Base-by-base conservation (phyloP, 2,329 filamentous ascomycete species). In the Colletotrichum tropicale region DNA sequence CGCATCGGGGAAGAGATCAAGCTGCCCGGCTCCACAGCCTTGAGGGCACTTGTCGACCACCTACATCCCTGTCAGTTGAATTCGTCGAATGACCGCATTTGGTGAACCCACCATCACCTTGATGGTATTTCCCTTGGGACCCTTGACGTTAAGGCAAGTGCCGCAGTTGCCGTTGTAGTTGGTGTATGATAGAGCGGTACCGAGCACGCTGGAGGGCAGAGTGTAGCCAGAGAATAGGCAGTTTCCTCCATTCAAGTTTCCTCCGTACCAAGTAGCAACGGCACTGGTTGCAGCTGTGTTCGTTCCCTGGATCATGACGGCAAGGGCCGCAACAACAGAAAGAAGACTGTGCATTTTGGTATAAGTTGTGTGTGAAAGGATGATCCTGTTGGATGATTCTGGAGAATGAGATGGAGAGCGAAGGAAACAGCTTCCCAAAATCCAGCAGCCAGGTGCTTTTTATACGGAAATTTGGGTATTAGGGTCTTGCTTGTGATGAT, bases 31-130 rank as follows among this genome's bases (percentile, higher is more conserved):
- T 18, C 85, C 86, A 78, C 90, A 92, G 9, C 69, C 69, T 76
- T 86, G 87, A 52, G 90, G 89, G 82, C 90, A 92, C 82, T 91
- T 82, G 80, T 92, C 90, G 24, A 89, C 88, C 77, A 91, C 84
- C 88, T 90, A 34, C 24, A 36, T 12, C 12, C 13, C 8, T 15
- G 18, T 74, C 65, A 64, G 28, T 21, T 38, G 24, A 7, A 9
- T n/a, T 21, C 48, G 8, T 18, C 68, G 62, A 48, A 30, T 60
- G 34, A 43, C 26, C 16, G 16, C n/a, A 16, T 8, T 34, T 48
- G 5, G 1, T 10, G 2, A 26, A 32, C 69, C 55, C 12, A 75
- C 73, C 70, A 75, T 75, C 15, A 75, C 73, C 32, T 73, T 75
- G 62, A 75, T 69, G n/a, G 61, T 74, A 15, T 69, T 75, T 4